Evolutionary conservation across 192 early-diverging fungal genomes (phyloP), one percentile per base, ranked within the genome.

Genomic region (Coemansia sp.): DNA sequence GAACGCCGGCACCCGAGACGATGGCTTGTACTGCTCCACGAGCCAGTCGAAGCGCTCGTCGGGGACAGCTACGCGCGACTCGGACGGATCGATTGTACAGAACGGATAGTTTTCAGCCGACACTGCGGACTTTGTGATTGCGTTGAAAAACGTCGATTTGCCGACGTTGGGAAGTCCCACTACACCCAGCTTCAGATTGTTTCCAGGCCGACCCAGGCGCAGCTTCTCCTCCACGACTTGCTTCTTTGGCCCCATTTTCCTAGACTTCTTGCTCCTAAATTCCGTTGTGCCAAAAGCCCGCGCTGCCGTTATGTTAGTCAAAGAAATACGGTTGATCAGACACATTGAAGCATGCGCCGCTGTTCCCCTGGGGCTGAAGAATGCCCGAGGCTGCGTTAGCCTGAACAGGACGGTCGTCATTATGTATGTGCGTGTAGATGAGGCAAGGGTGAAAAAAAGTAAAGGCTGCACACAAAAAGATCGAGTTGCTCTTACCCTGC

Each of bases 151-250:
- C 36, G 91, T 89, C n/a, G 90, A 92, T 79, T 94, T 92, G 66
- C 88, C 98, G 39, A 99, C 95, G 71, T 99, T 99, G 70, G 98
- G 98, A 70, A 99, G 85, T 45, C 98, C 98, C 34, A 99, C 96
- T 36, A 98, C 94, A 70, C 95, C 94, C 83, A 94, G 90, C 85
- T 92, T 93, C 72, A 94, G 86, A 76, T 94, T 93, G 87, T 94
- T 94, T 82, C 88, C 86, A 15, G 93, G 93, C 59, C 93, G 88
- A 26, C 93, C 93, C 51, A 94, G 85, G 49, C 89, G 78, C 56
- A 88, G 67, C 83, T 92, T 92, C 67, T 92, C 89, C 76, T 92
- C 93, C 46, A 77, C 81, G 44, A 80, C 87, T 63, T 73, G 80
- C 78, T 92, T 94, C 89, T 94, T 94, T 73, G 92, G 92, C 61